These are phyloP conservation scores for Crassisporium funariophilum DNA, from an alignment of 768 basidiomycete species.

Conservation along the genomic window DNA sequence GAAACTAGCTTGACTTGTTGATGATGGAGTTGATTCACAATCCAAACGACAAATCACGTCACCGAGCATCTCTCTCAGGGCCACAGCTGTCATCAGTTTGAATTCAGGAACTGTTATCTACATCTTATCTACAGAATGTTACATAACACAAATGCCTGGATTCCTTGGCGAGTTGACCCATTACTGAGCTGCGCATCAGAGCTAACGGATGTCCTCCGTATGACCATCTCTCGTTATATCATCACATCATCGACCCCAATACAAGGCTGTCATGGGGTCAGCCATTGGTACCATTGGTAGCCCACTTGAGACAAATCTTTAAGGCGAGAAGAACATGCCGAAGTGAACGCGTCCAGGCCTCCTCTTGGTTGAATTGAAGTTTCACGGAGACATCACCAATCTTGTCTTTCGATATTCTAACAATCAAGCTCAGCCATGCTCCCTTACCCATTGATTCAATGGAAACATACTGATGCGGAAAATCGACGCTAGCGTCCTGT, in stretches of 20 bases:
- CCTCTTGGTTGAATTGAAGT: constrained; percentile 93
- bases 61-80: too few relatives aligned
- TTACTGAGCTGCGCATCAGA: too few relatives aligned
- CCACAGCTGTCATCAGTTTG: too few relatives aligned
- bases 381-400: constrained; percentile 96
- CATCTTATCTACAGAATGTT: constrained; percentile 12
- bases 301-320: constrained; percentile 87
- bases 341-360: constrained; percentile 92
- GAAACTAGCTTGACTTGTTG: background rate
- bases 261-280: constrained; percentile 31
- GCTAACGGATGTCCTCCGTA: too few relatives aligned
- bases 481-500: constrained; percentile 71
- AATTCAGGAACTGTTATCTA: background rate
- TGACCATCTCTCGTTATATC: too few relatives aligned
- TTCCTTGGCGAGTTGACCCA: too few relatives aligned
- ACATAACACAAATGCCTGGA: too few relatives aligned
- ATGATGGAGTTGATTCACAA: constrained; percentile 12
- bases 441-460: constrained; percentile 1
- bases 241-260: constrained; percentile 8
- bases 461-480: constrained; percentile 82
- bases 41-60: constrained; percentile 27
- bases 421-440: constrained; percentile 10
- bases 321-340: constrained; percentile 88
- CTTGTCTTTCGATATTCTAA: constrained; percentile 88
- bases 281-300: constrained; percentile 74